A percentile compares a stretch with the other conserved stretches of the same genome.
Evolutionary conservation across 768 basidiomycete species (phyloP).

Genomic region (Serendipita sp.): DNA sequence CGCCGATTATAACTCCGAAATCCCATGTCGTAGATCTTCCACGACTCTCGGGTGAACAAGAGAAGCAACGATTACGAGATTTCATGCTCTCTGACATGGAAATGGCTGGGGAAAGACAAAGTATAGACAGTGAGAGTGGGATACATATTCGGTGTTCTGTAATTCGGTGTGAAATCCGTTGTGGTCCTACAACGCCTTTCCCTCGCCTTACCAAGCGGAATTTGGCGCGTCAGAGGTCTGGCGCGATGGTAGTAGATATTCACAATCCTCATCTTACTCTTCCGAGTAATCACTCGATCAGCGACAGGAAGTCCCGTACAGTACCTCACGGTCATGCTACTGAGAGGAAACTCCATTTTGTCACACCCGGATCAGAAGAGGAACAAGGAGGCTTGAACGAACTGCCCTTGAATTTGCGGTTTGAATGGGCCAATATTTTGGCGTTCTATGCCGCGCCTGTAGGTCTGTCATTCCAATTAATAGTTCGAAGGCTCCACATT

Average conservation of each 20-base stretch:
- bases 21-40: not conserved
- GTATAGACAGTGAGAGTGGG: not conserved
- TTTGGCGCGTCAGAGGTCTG: slow-evolving; percentile 36
- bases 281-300: too few species aligned
- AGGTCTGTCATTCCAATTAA: not conserved
- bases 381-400: not conserved
- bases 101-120: not conserved
- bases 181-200: slow-evolving; percentile 34
- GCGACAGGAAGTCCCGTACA: not conserved
- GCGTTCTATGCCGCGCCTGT: slow-evolving; percentile 9
- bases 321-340: too few species aligned
- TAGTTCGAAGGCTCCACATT: not conserved
- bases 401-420: not conserved
- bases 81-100: slow-evolving; percentile 43
- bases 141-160: slow-evolving; percentile 32
- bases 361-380: not conserved
- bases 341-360: too few species aligned
- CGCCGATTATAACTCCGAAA: not conserved
- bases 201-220: not conserved
- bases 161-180: slow-evolving; percentile 53
- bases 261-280: slow-evolving; percentile 21
- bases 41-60: slow-evolving; percentile 14
- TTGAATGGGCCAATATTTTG: slow-evolving; percentile 11
- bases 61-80: slow-evolving; percentile 32
- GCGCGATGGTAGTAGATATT: slow-evolving; percentile 49